These are phyloP conservation scores for Hypoxylon intermedium DNA, from an alignment of 495 filamentous ascomycete species.

Conservation along the genomic window DNA sequence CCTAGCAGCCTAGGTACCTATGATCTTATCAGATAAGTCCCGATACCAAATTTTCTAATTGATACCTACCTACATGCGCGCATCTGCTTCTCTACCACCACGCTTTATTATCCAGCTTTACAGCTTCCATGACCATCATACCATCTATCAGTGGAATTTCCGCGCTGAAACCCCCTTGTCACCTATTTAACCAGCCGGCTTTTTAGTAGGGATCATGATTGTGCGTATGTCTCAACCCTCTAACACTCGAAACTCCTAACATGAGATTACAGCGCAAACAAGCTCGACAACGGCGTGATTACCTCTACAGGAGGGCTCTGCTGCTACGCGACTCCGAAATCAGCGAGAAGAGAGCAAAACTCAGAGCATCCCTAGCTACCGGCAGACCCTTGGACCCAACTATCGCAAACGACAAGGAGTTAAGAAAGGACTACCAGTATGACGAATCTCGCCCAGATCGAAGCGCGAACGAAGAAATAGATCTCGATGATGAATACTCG, in stretches of 20 bases:
- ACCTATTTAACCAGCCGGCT: too few species aligned
- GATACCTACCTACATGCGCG: conserved; percentile 10
- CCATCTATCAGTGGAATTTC: background rate
- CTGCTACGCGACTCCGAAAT: conserved; percentile 90
- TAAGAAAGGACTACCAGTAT: conserved; percentile 91
- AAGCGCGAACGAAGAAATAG: conserved; percentile 67
- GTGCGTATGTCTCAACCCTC: conserved; percentile 17
- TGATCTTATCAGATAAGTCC: conserved; percentile 30
- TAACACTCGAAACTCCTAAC: conserved; percentile 33
- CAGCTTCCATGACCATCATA: too few species aligned
- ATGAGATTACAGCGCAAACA: conserved; percentile 62
- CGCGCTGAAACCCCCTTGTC: too few species aligned
- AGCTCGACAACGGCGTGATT: conserved; percentile 88
- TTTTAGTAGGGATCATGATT: conserved; percentile 28
- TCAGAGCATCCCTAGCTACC: conserved; percentile 82
- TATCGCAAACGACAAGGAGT: conserved; percentile 85
- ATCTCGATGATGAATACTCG: conserved; percentile 95
- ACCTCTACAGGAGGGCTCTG: conserved; percentile 76
- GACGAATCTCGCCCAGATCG: conserved; percentile 77
- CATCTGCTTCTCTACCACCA: too few species aligned
- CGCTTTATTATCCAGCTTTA: too few species aligned
- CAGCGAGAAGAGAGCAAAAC: conserved; percentile 83
- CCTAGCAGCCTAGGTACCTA: background rate
- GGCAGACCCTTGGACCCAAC: conserved; percentile 82
- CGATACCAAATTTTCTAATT: conserved; percentile 33